A percentile compares a stretch with the other conserved stretches of the same genome.
Evolutionary conservation across 2,329 filamentous ascomycete species (phyloP).

Genomic region (Cytospora piceae): DNA sequence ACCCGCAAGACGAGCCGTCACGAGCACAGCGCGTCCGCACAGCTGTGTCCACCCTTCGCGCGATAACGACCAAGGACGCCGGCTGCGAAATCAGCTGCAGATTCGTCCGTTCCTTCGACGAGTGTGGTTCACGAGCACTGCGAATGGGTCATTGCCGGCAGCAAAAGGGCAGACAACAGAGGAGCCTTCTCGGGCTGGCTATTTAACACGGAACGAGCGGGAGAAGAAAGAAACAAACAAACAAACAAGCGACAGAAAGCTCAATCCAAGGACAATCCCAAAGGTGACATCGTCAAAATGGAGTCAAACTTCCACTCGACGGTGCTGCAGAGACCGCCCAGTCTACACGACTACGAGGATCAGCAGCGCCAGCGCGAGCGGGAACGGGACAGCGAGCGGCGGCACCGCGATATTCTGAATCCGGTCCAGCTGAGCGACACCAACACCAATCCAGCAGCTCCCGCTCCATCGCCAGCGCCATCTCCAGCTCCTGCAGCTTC

Average conservation of each 20-base stretch:
- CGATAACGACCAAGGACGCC: background rate
- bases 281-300: conserved; percentile 39
- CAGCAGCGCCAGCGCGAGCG: conserved; percentile 35
- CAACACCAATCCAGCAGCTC: conserved; percentile 24
- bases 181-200: conserved; percentile 23
- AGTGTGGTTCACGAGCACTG: conserved; percentile 6
- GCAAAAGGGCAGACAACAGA: conserved; percentile 12
- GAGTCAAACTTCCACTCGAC: conserved; percentile 55
- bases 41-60: background rate
- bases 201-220: conserved; percentile 10
- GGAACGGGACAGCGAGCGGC: conserved; percentile 36
- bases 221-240: background rate
- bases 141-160: conserved; percentile 29
- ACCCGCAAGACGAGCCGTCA: background rate
- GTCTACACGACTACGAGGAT: conserved; percentile 44
- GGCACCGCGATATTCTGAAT: conserved; percentile 53
- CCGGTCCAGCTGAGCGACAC: conserved; percentile 35
- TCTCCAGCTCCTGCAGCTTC: conserved; percentile 5
- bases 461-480: conserved; percentile 23
- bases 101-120: conserved; percentile 5
- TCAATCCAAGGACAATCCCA: background rate
- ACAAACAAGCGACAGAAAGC: background rate
- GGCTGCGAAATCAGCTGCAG: background rate
- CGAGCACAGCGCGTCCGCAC: background rate
- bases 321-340: conserved; percentile 51